These are phyloP conservation scores for Aphanoascus verrucosus DNA, from an alignment of 2,329 filamentous ascomycete genomes.

Conservation along the genomic window DNA sequence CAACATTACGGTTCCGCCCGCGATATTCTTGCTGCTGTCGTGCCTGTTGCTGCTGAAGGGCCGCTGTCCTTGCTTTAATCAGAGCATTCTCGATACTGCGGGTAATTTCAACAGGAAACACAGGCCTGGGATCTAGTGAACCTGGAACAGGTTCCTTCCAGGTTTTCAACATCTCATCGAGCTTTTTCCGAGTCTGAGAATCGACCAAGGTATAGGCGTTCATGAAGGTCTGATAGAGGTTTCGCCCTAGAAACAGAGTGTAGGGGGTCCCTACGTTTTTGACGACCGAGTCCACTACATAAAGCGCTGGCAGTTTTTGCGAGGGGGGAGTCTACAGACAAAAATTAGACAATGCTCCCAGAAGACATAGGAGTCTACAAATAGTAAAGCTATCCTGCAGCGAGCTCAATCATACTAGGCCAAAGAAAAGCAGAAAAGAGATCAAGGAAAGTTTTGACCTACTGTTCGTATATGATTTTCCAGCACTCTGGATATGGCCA, in stretches of 20 bases:
- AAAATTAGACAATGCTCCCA: conserved; percentile 23
- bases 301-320: conserved; percentile 89
- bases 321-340: conserved; percentile 63
- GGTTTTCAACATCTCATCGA: conserved; percentile 95
- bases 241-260: conserved; percentile 84
- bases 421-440: conserved; percentile 3
- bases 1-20: conserved; percentile 41
- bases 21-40: conserved; percentile 48
- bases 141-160: conserved; percentile 97
- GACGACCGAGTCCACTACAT: conserved; percentile 94
- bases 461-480: conserved; percentile 92
- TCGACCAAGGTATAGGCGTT: conserved; percentile 89
- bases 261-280: conserved; percentile 98
- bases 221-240: conserved; percentile 92
- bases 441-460: conserved; percentile 39
- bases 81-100: conserved; percentile 88
- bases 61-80: conserved; percentile 63
- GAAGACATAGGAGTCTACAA: conserved; percentile 12
- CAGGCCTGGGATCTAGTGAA: conserved; percentile 81
- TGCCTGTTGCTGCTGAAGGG: conserved; percentile 38
- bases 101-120: conserved; percentile 79
- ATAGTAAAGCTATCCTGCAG: not conserved
- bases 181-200: conserved; percentile 67
- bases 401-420: conserved; percentile 17
- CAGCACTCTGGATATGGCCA: conserved; percentile 80